A percentile compares a stretch with the other conserved stretches of the same genome.
Conservation (phyloP, 306 rosid genomes). For the Rosa persica region DNA sequence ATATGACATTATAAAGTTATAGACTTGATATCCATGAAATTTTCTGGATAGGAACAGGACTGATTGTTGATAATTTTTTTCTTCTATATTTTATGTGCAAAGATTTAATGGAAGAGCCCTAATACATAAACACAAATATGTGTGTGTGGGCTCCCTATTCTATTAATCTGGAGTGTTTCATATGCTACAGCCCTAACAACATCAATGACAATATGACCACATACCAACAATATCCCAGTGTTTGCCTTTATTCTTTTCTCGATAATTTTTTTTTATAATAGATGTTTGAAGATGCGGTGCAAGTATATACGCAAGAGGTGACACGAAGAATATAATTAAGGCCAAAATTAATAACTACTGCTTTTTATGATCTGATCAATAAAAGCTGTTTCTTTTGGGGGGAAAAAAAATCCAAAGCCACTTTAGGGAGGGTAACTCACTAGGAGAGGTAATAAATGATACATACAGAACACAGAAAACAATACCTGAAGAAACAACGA, state of each 20-base stretch:
- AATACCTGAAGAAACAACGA: constrained; percentile 87
- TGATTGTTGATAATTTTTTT: neutral
- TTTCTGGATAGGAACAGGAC: neutral
- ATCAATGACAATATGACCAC: neutral
- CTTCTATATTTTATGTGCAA: neutral
- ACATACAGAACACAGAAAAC: neutral
- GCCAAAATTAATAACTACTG: neutral
- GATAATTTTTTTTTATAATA: neutral
- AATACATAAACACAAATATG: too few relatives aligned
- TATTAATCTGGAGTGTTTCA: too few relatives aligned
- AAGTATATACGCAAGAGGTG: neutral
- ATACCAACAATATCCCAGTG: neutral
- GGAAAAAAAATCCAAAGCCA: neutral
- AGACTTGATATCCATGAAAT: neutral
- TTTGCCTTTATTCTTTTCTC: neutral
- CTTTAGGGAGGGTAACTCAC: neutral
- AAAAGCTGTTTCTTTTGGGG: neutral
- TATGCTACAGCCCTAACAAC: neutral
- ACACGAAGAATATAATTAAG: neutral
- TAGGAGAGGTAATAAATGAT: neutral
- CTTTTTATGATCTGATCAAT: neutral
- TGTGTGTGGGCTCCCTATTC: neutral
- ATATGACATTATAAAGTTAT: neutral
- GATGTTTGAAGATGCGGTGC: neutral
- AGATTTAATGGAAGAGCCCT: neutral